Conservation (phyloP, 2,329 filamentous ascomycete genomes). For the Cryphonectria carpinicola region DNA sequence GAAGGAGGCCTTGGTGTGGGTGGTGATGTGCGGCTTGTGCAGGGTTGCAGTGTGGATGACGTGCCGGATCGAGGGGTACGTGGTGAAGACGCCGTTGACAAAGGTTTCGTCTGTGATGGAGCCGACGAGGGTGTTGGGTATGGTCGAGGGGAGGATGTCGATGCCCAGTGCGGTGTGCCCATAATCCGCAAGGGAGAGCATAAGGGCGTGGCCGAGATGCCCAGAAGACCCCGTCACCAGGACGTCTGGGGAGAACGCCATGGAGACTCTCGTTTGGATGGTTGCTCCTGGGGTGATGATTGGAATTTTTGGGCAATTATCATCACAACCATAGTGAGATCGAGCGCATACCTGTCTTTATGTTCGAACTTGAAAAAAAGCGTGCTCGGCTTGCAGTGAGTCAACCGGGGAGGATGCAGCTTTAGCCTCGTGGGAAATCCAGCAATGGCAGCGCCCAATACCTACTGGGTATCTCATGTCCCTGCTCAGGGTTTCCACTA, state of each 20-base stretch:
- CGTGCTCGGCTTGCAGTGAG: constrained; percentile 7
- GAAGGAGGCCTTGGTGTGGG: constrained; percentile 49
- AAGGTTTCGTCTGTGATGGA: constrained; percentile 44
- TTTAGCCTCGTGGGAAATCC: background rate
- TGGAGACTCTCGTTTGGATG: background rate
- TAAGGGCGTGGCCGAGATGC: constrained; percentile 50
- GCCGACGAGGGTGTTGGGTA: constrained; percentile 36
- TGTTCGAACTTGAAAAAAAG: background rate
- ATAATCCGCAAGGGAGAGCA: constrained; percentile 45
- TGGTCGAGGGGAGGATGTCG: constrained; percentile 45
- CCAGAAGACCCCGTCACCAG: constrained; percentile 53
- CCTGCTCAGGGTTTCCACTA: background rate
- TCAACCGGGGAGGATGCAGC: constrained; percentile 17
- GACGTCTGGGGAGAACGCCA: constrained; percentile 35
- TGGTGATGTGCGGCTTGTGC: constrained; percentile 52
- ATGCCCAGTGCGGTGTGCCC: constrained; percentile 48
- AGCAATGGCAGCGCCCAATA: background rate
- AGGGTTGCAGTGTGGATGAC: constrained; percentile 51
- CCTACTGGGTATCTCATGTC: no score
- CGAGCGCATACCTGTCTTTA: background rate
- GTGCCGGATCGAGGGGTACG: constrained; percentile 41
- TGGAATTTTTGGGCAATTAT: background rate
- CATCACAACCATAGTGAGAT: background rate
- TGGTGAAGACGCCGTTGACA: constrained; percentile 38
- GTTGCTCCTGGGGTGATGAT: background rate